phyloP scores from a whole-genome alignment of 768 basidiomycete species.

The Cubamyces lactineus region DNA sequence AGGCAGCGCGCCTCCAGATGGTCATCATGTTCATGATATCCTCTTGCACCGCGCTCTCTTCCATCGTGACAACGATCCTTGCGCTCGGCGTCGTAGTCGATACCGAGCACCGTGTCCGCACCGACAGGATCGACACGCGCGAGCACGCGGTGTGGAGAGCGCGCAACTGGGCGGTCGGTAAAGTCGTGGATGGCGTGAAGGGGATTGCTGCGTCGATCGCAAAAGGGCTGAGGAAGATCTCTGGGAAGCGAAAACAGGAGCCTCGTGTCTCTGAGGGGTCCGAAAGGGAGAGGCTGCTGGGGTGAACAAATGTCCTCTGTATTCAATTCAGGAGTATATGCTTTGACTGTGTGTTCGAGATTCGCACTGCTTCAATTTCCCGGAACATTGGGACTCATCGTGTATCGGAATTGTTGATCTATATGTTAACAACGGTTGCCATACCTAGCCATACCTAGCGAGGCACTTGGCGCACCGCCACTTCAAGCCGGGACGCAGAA shows the following conservation, averaged over 20 bases:
- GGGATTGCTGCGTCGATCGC: not conserved
- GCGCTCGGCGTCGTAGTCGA: constrained; percentile 70
- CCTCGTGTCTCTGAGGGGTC: constrained; percentile 11
- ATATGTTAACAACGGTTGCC: too few relatives aligned
- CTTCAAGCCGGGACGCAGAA: too few relatives aligned
- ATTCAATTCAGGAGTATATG: too few relatives aligned
- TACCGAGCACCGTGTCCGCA: constrained; percentile 61
- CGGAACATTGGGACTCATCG: too few relatives aligned
- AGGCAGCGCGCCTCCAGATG: constrained; percentile 88
- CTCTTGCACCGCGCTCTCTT: constrained; percentile 71
- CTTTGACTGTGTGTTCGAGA: too few relatives aligned
- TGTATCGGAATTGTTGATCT: too few relatives aligned
- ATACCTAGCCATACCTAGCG: too few relatives aligned
- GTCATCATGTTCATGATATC: constrained; percentile 95
- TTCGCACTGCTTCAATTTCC: too few relatives aligned
- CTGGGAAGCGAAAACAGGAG: constrained; percentile 15
- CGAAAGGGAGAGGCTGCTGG: constrained; percentile 32
- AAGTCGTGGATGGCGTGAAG: constrained; percentile 19
- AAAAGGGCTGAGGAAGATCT: constrained; percentile 8
- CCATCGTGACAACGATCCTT: constrained; percentile 64
- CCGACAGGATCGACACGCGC: constrained; percentile 57
- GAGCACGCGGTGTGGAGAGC: constrained; percentile 32
- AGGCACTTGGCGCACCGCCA: too few relatives aligned
- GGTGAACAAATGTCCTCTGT: constrained; percentile 4
- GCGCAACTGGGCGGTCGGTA: constrained; percentile 35